These are phyloP conservation scores for Penicillium samsonianum DNA, from an alignment of 495 filamentous ascomycete genomes.

Conservation along the genomic window DNA sequence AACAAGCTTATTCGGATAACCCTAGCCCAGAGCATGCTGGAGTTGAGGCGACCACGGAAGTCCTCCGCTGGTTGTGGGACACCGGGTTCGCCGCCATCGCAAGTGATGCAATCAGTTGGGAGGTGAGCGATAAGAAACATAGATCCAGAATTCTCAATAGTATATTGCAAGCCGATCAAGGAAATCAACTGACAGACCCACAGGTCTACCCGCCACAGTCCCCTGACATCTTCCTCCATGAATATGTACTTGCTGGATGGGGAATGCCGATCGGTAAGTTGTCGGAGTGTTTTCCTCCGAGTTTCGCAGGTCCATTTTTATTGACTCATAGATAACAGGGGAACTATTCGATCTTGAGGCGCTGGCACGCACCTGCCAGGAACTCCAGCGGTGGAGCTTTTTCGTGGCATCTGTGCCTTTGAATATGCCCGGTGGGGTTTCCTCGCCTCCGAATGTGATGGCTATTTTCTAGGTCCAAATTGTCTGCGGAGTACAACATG, in stretches of 20 bases:
- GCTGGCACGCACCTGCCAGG: conserved; percentile 44
- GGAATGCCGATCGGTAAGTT: conserved; percentile 56
- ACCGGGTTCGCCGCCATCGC: conserved; percentile 53
- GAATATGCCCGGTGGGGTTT: conserved; percentile 55
- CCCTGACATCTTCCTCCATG: conserved; percentile 46
- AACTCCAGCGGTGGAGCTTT: conserved; percentile 52
- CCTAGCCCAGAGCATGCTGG: conserved; percentile 38
- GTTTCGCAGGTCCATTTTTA: neutral
- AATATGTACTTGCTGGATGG: conserved; percentile 57
- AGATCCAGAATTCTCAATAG: neutral
- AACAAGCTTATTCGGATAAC: conserved; percentile 32
- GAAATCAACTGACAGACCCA: conserved; percentile 10
- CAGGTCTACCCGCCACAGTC: conserved; percentile 38
- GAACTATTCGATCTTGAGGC: conserved; percentile 59
- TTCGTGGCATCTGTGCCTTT: conserved; percentile 55
- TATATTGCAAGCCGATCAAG: neutral
- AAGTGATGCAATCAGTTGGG: conserved; percentile 50
- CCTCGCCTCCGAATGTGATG: conserved; percentile 48
- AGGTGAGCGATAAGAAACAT: conserved; percentile 27
- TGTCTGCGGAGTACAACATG: neutral
- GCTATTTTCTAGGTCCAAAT: conserved; percentile 42
- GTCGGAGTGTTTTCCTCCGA: neutral
- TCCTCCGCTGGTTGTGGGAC: conserved; percentile 51
- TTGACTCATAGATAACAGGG: conserved; percentile 22
- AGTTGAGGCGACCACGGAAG: conserved; percentile 43